Evolutionary conservation across 148 eudicot genomes (phyloP).

Genomic region (Salicornia ramosissima): DNA sequence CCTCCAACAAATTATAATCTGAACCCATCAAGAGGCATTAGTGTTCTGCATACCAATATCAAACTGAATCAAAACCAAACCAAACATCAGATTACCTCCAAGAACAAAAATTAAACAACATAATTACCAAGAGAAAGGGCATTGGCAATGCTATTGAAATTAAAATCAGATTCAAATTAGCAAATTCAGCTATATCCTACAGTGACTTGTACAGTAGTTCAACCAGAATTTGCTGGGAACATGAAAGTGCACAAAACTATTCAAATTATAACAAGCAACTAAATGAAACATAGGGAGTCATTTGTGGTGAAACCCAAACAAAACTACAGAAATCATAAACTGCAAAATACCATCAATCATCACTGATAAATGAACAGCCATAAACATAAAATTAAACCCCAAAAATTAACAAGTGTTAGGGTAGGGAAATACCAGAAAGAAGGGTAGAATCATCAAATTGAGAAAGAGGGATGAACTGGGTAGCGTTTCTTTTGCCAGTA

Average conservation of each 20-base stretch:
- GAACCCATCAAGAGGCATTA: conserved; percentile 7
- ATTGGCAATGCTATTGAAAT: no score
- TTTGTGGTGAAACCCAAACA: background rate
- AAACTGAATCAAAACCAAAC: background rate
- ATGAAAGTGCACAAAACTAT: background rate
- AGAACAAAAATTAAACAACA: no score
- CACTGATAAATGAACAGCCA: background rate
- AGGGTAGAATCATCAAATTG: conserved; percentile 67
- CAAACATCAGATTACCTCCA: background rate
- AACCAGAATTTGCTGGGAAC: background rate
- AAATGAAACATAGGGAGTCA: no score
- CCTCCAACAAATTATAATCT: conserved; percentile 92
- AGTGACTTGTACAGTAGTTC: background rate
- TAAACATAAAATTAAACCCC: background rate
- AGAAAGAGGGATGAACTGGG: conserved; percentile 62
- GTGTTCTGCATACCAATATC: background rate
- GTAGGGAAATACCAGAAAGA: conserved; percentile 50
- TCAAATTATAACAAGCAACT: no score
- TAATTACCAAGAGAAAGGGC: no score
- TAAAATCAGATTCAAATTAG: background rate
- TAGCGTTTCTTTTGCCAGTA: conserved; percentile 57
- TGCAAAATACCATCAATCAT: conserved; percentile 7
- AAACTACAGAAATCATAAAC: background rate
- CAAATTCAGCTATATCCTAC: background rate
- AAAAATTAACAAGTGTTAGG: background rate